Evolutionary conservation across 2,329 filamentous ascomycete genomes (phyloP).

Genomic region (Blastomyces gilchristii): DNA sequence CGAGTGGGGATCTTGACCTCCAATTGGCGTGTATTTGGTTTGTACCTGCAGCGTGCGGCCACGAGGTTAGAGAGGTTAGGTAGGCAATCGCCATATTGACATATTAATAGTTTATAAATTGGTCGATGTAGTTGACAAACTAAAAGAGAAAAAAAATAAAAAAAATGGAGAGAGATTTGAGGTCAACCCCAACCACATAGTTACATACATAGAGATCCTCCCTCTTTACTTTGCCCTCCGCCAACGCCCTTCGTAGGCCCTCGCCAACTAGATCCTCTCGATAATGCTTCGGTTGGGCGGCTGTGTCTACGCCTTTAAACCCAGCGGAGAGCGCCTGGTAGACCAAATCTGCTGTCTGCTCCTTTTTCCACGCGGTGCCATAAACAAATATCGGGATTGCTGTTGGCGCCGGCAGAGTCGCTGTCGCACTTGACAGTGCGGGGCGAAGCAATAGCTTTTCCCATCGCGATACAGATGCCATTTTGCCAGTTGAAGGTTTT

Average conservation of each 20-base stretch:
- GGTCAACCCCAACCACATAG: too few relatives aligned
- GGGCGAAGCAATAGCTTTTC: constrained; percentile 3
- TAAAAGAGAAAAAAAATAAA: constrained; percentile 6
- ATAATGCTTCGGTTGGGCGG: constrained; percentile 69
- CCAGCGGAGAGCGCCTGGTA: constrained; percentile 56
- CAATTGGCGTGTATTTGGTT: constrained; percentile 67
- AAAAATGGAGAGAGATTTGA: neutral
- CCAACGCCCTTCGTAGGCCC: constrained; percentile 53
- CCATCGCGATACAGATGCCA: constrained; percentile 1
- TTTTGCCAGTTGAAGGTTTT: neutral
- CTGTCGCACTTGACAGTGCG: constrained; percentile 10
- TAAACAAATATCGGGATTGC: constrained; percentile 49
- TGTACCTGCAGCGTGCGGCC: constrained; percentile 62
- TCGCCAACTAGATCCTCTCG: constrained; percentile 59
- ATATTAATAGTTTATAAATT: neutral
- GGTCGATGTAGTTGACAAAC: neutral
- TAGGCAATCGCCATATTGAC: too few relatives aligned
- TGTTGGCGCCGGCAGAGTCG: constrained; percentile 12
- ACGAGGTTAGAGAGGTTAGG: too few relatives aligned
- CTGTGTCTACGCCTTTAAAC: constrained; percentile 66
- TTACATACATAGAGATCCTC: constrained; percentile 52
- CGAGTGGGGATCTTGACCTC: constrained; percentile 50
- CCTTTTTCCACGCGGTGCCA: constrained; percentile 80
- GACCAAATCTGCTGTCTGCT: constrained; percentile 56
- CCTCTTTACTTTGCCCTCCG: constrained; percentile 48